Evolutionary conservation across 371 early-diverging fungal genomes (phyloP).

Genomic region (Dichotomocladium elegans): DNA sequence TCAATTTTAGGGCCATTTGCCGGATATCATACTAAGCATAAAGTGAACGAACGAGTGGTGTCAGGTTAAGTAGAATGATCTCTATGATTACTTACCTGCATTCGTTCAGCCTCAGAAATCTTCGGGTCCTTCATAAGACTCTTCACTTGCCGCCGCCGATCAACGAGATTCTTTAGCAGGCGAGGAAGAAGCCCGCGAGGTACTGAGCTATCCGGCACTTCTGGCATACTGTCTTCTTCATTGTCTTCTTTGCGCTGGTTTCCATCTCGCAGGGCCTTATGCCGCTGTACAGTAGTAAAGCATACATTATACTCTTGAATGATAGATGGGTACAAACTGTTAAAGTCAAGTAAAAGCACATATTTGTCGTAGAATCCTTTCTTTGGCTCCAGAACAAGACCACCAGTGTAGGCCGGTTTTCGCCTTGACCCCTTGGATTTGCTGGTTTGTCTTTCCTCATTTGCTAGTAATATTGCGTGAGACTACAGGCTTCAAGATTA

Average conservation of each 20-base stretch:
- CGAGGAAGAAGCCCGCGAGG: slow-evolving; percentile 88
- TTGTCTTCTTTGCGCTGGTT: slow-evolving; percentile 14
- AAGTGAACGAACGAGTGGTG: no score
- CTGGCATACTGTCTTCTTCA: slow-evolving; percentile 69
- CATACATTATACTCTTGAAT: slow-evolving; percentile 99
- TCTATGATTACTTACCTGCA: slow-evolving; percentile 49
- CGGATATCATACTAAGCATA: slow-evolving; percentile 79
- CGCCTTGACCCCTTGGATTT: slow-evolving; percentile 50
- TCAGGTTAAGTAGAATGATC: no score
- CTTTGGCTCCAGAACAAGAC: slow-evolving; percentile 98
- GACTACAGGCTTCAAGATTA: neutral
- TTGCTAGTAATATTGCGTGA: slow-evolving; percentile 12
- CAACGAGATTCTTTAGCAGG: slow-evolving; percentile 87
- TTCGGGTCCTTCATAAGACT: slow-evolving; percentile 78
- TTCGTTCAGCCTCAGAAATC: slow-evolving; percentile 51
- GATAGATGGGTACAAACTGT: slow-evolving; percentile 99
- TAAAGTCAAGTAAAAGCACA: slow-evolving; percentile 98
- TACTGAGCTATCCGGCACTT: slow-evolving; percentile 65
- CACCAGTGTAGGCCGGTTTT: slow-evolving; percentile 97
- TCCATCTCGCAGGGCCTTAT: slow-evolving; percentile 12
- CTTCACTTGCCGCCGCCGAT: slow-evolving; percentile 92
- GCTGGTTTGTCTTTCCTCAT: slow-evolving; percentile 29
- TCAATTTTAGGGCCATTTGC: slow-evolving; percentile 97
- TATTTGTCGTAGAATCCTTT: slow-evolving; percentile 96
- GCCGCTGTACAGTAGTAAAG: slow-evolving; percentile 93